These are phyloP conservation scores for Colletotrichum scovillei DNA, from an alignment of 2,329 filamentous ascomycete species.

Conservation along the genomic window DNA sequence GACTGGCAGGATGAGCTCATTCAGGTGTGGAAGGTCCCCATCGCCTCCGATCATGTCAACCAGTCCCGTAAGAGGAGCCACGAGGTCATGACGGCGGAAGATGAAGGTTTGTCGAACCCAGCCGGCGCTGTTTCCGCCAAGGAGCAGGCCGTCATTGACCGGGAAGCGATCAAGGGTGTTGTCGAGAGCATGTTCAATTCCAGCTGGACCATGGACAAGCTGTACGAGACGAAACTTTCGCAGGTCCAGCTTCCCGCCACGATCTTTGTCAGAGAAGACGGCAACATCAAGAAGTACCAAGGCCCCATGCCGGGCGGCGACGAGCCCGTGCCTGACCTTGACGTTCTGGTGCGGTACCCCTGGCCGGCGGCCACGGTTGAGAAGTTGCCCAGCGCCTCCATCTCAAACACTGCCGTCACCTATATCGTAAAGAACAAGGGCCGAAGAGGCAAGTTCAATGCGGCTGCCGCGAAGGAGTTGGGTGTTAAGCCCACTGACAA, in stretches of 20 bases:
- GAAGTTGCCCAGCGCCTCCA: slow-evolving; percentile 73
- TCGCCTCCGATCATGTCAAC: slow-evolving; percentile 50
- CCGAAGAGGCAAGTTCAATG: slow-evolving; percentile 84
- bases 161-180: slow-evolving; percentile 37
- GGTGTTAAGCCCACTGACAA: slow-evolving; percentile 72
- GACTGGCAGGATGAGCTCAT: slow-evolving; percentile 82
- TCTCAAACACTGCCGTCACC: slow-evolving; percentile 77
- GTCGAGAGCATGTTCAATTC: slow-evolving; percentile 47
- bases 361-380: slow-evolving; percentile 79
- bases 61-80: slow-evolving; percentile 49
- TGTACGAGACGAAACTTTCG: slow-evolving; percentile 74
- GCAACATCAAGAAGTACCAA: slow-evolving; percentile 75
- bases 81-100: slow-evolving; percentile 28
- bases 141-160: slow-evolving; percentile 41
- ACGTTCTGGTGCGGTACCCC: slow-evolving; percentile 78
- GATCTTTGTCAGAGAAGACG: slow-evolving; percentile 74
- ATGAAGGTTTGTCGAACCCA: not conserved
- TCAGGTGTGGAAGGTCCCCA: slow-evolving; percentile 85
- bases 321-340: slow-evolving; percentile 69
- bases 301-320: slow-evolving; percentile 71
- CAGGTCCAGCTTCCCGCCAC: slow-evolving; percentile 75
- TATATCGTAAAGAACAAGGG: slow-evolving; percentile 86
- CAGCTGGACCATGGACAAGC: slow-evolving; percentile 75
- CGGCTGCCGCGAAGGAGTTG: slow-evolving; percentile 70
- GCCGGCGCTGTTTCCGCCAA: slow-evolving; percentile 29